phyloP scores from a whole-genome alignment of 2,329 filamentous ascomycete species.

The Lachnellula arida region DNA sequence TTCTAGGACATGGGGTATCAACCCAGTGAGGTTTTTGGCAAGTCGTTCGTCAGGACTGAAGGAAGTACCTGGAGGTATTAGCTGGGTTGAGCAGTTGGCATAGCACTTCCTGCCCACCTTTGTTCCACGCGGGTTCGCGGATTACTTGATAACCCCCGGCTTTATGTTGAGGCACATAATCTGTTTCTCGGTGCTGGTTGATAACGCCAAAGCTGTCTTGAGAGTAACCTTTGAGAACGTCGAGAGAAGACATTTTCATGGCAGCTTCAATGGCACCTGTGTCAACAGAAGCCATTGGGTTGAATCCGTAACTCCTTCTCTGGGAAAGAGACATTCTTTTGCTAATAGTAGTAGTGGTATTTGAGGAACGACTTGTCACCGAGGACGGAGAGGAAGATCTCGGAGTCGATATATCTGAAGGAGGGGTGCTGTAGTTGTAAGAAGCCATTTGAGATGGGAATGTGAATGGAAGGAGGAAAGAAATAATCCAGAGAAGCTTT shows the following conservation, averaged over 20 bases:
- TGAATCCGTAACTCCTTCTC: constrained; percentile 25
- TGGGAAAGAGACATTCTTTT: constrained; percentile 28
- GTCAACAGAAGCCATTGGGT: constrained; percentile 39
- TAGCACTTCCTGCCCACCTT: constrained; percentile 41
- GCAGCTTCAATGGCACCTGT: constrained; percentile 52
- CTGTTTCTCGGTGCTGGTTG: constrained; percentile 48
- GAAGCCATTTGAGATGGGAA: constrained; percentile 24
- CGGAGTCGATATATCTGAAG: constrained; percentile 26
- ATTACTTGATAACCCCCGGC: constrained; percentile 59
- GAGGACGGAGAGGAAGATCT: constrained; percentile 28
- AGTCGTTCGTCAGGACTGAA: constrained; percentile 61
- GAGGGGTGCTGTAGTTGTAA: constrained; percentile 22
- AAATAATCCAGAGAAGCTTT: constrained; percentile 3
- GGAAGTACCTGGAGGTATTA: constrained; percentile 47
- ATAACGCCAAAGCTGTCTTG: constrained; percentile 52
- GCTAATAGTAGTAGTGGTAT: constrained; percentile 24
- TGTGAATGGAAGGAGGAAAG: not conserved
- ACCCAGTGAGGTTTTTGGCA: constrained; percentile 60
- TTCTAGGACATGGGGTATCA: constrained; percentile 61
- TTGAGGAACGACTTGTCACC: constrained; percentile 25
- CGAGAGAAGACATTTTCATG: constrained; percentile 56
- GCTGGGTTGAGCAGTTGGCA: constrained; percentile 2
- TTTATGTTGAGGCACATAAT: constrained; percentile 47
- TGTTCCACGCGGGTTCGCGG: constrained; percentile 60
- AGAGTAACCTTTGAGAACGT: constrained; percentile 56